Base-by-base conservation (phyloP, 306 rosid genomes). In the Medicago lupulina region DNA sequence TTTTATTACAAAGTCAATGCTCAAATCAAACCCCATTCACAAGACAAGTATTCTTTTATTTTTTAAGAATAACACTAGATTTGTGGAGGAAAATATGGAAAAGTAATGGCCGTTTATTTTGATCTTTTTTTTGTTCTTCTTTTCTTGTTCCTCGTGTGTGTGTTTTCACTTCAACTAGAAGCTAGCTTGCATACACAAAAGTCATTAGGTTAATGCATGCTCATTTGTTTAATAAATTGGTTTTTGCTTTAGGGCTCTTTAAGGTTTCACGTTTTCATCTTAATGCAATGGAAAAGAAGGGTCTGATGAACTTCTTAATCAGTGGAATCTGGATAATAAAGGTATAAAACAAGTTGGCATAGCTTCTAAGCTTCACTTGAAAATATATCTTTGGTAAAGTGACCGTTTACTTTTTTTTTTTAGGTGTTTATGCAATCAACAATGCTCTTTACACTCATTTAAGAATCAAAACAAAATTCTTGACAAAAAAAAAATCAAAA, bases 1-100 rank as follows among this genome's bases (percentile, higher is more conserved):
- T 76, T 74, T 81, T 76, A 55, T 41, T 73, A 2, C 53, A 51
- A 88, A 83, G 96, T 90, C 96, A 90, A 88, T 85, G 86, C 83
- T 23, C 28, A 1, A 1, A 21, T 82, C 70, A 73, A 82, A 80
- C 79, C 83, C 89, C 87, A 78, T 84, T 79, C 76, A 76, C 89
- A 79, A 83, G 85, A 71, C 79, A 83, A 80, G 80, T 80, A 85
- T 70, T 59, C 78, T 28, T 58, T 11, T 59, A 55, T 64, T 77
- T 39, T 60, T 13, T 19, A 9, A 65, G 49, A 74, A 64, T 15
- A 76, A 76, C 50, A 59, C 62, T 80, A 79, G 13, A 79, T 83
- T 83, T 57, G 70, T 36, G 71, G 8, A 8, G 71, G 61, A 3
- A 66, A 60, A 49, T 39, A 46, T 23, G 21, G 76, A 76, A 67